These are phyloP conservation scores for Termitomyces sp. DNA, from an alignment of 768 basidiomycete genomes.

Conservation along the genomic window DNA sequence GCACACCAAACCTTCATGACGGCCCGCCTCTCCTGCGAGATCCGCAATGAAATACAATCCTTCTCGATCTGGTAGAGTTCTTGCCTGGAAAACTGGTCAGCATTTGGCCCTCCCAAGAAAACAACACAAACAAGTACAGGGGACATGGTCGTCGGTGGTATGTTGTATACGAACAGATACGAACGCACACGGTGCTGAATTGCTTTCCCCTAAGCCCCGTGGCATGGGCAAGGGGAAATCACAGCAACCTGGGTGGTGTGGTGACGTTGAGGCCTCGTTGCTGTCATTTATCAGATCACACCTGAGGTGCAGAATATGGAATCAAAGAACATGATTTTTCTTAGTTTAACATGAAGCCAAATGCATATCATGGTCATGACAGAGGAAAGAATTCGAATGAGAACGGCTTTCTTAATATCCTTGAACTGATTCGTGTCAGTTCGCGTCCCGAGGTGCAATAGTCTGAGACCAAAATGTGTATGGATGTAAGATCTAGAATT, in stretches of 20 bases:
- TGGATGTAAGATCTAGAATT: neutral
- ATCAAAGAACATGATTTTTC: neutral
- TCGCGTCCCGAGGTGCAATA: too few relatives aligned
- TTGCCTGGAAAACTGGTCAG: conserved; percentile 9
- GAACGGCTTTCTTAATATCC: conserved; percentile 43
- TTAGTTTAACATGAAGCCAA: neutral
- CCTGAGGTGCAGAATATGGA: neutral
- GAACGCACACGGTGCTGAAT: neutral
- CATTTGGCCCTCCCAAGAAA: neutral
- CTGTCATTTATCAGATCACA: conserved; percentile 9
- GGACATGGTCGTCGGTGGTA: conserved; percentile 2
- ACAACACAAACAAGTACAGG: conserved; percentile 1
- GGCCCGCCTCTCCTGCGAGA: conserved; percentile 84
- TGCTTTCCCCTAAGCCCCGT: neutral
- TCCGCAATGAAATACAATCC: conserved; percentile 66
- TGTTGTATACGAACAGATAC: neutral
- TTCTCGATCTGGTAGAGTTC: conserved; percentile 21
- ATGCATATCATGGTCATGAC: conserved; percentile 34
- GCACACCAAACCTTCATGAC: conserved; percentile 66
- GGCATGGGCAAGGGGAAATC: conserved; percentile 7
- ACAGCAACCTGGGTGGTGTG: conserved; percentile 1
- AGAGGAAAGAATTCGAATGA: conserved; percentile 37
- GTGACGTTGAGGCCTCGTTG: conserved; percentile 4
- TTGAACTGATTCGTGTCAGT: conserved; percentile 22
- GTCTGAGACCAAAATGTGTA: conserved; percentile 40